Percentiles rank a stretch among this genome's conserved stretches.
These are phyloP conservation scores for Beauveria asiatica DNA, from an alignment of 2,329 filamentous ascomycete genomes.

Conservation along the genomic window DNA sequence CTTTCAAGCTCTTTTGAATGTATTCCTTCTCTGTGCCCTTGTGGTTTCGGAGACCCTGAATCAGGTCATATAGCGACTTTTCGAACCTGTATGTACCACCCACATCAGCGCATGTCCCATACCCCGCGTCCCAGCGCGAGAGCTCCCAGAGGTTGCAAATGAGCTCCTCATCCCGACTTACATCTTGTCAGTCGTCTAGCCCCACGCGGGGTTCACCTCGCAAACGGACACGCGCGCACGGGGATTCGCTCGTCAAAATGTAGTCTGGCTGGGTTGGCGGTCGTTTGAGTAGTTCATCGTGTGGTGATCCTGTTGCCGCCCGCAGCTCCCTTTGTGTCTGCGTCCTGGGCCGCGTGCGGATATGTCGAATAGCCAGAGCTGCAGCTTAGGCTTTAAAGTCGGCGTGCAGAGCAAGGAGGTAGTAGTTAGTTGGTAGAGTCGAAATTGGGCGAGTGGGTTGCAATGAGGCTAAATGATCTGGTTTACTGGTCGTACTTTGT, in stretches of 20 bases:
- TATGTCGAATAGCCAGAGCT: not conserved
- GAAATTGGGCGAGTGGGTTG: not conserved
- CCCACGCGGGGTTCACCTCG: not conserved
- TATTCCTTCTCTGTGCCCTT: slow-evolving; percentile 94
- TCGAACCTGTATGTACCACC: slow-evolving; percentile 65
- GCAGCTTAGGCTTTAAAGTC: not conserved
- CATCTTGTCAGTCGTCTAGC: not conserved
- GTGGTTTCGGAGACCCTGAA: slow-evolving; percentile 87
- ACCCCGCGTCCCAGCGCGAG: not conserved
- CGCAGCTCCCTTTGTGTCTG: not conserved
- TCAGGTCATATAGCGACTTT: slow-evolving; percentile 98
- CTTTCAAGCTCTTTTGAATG: slow-evolving; percentile 84
- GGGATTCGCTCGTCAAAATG: not conserved
- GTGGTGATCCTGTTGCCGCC: not conserved
- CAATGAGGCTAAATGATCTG: not conserved
- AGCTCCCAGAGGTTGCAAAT: too few species aligned
- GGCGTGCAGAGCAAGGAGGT: not conserved
- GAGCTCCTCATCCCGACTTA: not conserved
- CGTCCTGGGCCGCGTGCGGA: not conserved
- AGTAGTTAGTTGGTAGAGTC: not conserved
- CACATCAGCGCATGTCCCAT: not conserved
- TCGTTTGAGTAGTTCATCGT: slow-evolving; percentile 1
- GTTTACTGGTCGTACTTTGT: not conserved
- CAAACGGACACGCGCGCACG: not conserved
- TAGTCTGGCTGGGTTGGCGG: not conserved